phyloP scores from a whole-genome alignment of 176 grass and related monocot genomes.

The Urochloa ruziziensis region DNA sequence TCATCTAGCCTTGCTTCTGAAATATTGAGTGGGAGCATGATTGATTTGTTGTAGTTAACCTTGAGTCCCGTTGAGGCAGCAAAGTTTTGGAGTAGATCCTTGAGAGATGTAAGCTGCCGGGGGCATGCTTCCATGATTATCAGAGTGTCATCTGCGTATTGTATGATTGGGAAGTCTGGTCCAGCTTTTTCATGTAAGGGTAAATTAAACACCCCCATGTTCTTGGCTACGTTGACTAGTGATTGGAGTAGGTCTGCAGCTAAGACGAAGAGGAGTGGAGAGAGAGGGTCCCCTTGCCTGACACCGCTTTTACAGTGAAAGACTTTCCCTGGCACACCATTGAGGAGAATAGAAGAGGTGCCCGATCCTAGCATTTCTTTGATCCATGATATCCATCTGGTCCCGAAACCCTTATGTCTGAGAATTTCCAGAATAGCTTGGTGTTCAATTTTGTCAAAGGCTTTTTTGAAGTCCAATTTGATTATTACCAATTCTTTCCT shows the following conservation, averaged over 20 bases:
- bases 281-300: too few species aligned
- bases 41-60: neutral
- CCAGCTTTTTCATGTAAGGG: accelerated
- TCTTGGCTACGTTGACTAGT: accelerated
- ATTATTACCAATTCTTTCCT: neutral
- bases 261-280: neutral
- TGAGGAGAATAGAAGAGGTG: neutral
- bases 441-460: neutral
- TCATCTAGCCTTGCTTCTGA: too few species aligned
- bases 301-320: too few species aligned
- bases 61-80: neutral
- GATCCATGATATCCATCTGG: too few species aligned
- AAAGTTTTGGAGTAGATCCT: accelerated
- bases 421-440: neutral
- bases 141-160: neutral
- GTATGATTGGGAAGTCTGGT: neutral
- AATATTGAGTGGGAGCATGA: neutral
- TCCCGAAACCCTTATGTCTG: neutral
- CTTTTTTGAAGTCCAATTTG: neutral
- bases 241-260: neutral
- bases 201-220: accelerated
- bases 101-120: neutral
- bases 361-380: too few species aligned
- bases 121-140: neutral
- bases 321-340: neutral